Evolutionary conservation across 2,329 filamentous ascomycete species (phyloP), one percentile per base, ranked within the genome.

Genomic region (Zasmidium angulare): DNA sequence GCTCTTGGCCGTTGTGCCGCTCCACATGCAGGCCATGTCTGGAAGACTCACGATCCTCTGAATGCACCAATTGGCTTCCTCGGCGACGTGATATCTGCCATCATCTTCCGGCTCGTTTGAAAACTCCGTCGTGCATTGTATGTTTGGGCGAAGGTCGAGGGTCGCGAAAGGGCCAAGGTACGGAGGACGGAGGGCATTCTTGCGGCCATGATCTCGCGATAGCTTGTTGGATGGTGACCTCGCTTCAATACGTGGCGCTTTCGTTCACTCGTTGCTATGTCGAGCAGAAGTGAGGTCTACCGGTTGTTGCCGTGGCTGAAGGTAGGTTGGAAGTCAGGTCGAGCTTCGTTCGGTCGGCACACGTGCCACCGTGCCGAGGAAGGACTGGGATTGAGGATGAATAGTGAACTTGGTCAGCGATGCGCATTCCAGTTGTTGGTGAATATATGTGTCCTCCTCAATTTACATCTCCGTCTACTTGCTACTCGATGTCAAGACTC

Each of bases 51-150:
- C 88, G 87, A 87, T 80, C 86, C 87, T 71, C 88, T 78, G 72
- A 90, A 90, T 67, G 87, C 87, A 57, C 87, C 87, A 54, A 89
- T 82, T 7, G 88, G 87, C 74, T 85, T 89, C 73, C 80, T 82
- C n/a, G 81, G 77, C 24, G 86, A 81, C 56, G 84, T 53, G 11
- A 67, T 64, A 67, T 66, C 64, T 29, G 60, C 60, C 50, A 58
- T 53, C 50, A 59, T 26, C 46, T 51, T 57, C 23, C 59, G 52
- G 68, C 57, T 77, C 51, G 76, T 78, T 64, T 78, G 75, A 71
- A 79, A 79, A 60, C 54, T 64, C 59, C 69, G 63, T 24, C 53
- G 59, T 31, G 64, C 58, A 46, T 54, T 22, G 29, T 55, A 26
- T 24, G 59, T 56, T 26, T 46, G 51, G 46, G 46, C 14, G 48